Conservation (phyloP, 2,329 filamentous ascomycete species). For the Alternaria triticina region DNA sequence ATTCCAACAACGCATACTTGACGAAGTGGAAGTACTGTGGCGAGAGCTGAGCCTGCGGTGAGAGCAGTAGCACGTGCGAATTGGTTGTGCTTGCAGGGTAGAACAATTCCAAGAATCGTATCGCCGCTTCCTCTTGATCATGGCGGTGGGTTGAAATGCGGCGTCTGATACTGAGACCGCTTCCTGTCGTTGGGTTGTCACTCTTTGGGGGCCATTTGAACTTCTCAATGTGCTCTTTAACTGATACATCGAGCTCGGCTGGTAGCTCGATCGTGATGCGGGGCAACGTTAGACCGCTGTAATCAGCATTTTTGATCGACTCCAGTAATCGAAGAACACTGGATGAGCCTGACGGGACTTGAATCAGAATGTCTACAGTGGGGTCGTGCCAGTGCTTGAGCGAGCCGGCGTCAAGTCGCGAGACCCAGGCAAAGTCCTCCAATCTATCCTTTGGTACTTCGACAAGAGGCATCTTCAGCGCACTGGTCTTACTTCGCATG, state of each 20-base stretch:
- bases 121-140: conserved; percentile 72
- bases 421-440: conserved; percentile 76
- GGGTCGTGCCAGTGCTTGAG: conserved; percentile 79
- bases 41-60: conserved; percentile 79
- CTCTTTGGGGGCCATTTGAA: conserved; percentile 70
- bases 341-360: conserved; percentile 72
- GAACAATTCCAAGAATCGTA: conserved; percentile 83
- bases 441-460: conserved; percentile 71
- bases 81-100: conserved; percentile 71
- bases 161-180: conserved; percentile 71
- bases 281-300: conserved; percentile 71
- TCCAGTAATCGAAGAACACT: conserved; percentile 80
- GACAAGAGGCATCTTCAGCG: conserved; percentile 68
- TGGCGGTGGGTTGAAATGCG: conserved; percentile 68
- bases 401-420: conserved; percentile 75
- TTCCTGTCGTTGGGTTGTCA: conserved; percentile 43
- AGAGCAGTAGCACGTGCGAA: conserved; percentile 84
- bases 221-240: conserved; percentile 65
- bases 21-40: conserved; percentile 86
- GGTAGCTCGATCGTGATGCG: conserved; percentile 87
- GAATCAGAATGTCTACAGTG: conserved; percentile 81
- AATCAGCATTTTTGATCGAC: conserved; percentile 78
- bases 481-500: conserved; percentile 61
- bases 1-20: conserved; percentile 77
- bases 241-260: conserved; percentile 68